Evolutionary conservation across 768 basidiomycete genomes (phyloP).

Genomic region (Russula vinacea): DNA sequence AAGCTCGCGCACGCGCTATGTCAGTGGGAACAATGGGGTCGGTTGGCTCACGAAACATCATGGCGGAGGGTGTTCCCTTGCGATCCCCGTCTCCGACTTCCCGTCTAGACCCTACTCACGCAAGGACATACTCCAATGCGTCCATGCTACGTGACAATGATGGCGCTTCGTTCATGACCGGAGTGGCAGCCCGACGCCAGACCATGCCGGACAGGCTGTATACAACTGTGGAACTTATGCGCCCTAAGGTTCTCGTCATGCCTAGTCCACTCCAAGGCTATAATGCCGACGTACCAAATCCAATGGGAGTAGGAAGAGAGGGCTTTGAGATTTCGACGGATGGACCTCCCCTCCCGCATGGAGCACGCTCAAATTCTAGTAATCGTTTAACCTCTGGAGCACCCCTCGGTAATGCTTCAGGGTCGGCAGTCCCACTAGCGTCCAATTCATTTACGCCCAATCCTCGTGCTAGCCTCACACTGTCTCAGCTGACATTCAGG

Average conservation of each 20-base stretch:
- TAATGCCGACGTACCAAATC: conserved; percentile 37
- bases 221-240: conserved; percentile 74
- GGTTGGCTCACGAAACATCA: conserved; percentile 36
- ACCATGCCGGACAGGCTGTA: conserved; percentile 52
- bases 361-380: conserved; percentile 56
- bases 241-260: conserved; percentile 94
- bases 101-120: conserved; percentile 77
- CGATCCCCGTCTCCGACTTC: conserved; percentile 63
- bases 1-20: conserved; percentile 40
- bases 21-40: conserved; percentile 51
- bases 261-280: conserved; percentile 75
- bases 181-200: conserved; percentile 28
- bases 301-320: conserved; percentile 43
- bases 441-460: conserved; percentile 78
- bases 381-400: conserved; percentile 42
- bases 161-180: conserved; percentile 39
- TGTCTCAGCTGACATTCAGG: conserved; percentile 84
- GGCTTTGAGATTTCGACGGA: conserved; percentile 66
- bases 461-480: conserved; percentile 64
- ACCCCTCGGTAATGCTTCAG: conserved; percentile 34
- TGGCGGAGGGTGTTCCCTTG: conserved; percentile 52
- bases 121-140: conserved; percentile 59
- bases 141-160: conserved; percentile 63
- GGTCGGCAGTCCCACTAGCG: conserved; percentile 41
- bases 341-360: conserved; percentile 75